A percentile compares a stretch with the other conserved stretches of the same genome.
Evolutionary conservation across 345 rosid species (phyloP).

Genomic region (Salix suchowensis): DNA sequence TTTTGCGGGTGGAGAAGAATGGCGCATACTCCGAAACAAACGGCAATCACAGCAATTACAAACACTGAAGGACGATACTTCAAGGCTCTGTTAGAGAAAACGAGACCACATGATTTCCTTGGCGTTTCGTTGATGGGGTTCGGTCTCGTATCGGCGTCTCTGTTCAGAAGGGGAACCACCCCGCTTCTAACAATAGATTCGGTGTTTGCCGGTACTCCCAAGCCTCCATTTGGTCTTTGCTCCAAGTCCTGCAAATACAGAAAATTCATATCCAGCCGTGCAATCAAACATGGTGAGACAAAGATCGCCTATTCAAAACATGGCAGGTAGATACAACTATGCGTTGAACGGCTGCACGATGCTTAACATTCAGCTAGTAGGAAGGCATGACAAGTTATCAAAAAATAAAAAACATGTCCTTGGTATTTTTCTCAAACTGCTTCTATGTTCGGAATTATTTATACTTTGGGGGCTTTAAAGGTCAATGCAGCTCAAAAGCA

Average conservation of each 20-base stretch:
- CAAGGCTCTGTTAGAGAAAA: slow-evolving; percentile 22
- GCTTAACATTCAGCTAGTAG: not conserved
- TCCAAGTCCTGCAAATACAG: slow-evolving; percentile 45
- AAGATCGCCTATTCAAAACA: not conserved
- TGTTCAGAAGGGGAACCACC: slow-evolving; percentile 45
- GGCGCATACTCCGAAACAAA: slow-evolving; percentile 72
- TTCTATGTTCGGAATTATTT: not conserved
- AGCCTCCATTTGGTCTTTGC: slow-evolving; percentile 22
- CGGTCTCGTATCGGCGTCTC: slow-evolving; percentile 47
- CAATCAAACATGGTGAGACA: not conserved
- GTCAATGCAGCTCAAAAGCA: not conserved
- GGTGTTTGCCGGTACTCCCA: slow-evolving; percentile 17
- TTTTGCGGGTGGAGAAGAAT: slow-evolving; percentile 65
- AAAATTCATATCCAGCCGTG: not conserved
- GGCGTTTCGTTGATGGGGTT: slow-evolving; percentile 38
- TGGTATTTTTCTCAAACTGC: not conserved
- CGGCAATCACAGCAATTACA: slow-evolving; percentile 35
- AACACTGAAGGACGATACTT: slow-evolving; percentile 46
- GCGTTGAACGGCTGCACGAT: not conserved
- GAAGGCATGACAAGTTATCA: not conserved
- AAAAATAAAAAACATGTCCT: not conserved
- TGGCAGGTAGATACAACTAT: not conserved
- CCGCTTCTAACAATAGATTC: slow-evolving; percentile 26
- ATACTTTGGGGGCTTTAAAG: not conserved
- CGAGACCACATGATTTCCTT: slow-evolving; percentile 35